These are phyloP conservation scores for Psilocybe cyanescens DNA, from an alignment of 768 basidiomycete genomes.

Conservation along the genomic window DNA sequence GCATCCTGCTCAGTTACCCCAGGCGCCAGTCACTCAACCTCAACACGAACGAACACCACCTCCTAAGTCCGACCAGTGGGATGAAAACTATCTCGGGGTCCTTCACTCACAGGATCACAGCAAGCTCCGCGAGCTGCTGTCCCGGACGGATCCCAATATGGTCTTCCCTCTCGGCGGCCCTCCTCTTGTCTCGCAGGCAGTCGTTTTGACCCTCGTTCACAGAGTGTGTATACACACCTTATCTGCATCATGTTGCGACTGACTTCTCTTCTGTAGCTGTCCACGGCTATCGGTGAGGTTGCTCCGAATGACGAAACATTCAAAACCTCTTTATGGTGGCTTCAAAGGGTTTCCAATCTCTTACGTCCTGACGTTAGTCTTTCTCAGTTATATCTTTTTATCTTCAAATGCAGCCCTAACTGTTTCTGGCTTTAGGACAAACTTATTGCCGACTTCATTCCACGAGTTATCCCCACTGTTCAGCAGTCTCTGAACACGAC, in stretches of 20 bases:
- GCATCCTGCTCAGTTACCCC: conserved; percentile 75
- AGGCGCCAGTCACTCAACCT: conserved; percentile 39
- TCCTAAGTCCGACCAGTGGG: conserved; percentile 77
- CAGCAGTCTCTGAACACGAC: conserved; percentile 77
- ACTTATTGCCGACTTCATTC: conserved; percentile 80
- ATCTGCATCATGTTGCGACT: conserved; percentile 3
- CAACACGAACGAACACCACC: conserved; percentile 56
- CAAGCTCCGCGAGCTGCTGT: conserved; percentile 75
- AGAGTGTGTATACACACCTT: conserved; percentile 53
- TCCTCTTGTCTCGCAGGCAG: conserved; percentile 79
- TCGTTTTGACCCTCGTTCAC: conserved; percentile 82
- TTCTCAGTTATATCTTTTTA: conserved; percentile 1
- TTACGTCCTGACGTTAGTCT: conserved; percentile 71
- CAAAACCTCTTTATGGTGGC: conserved; percentile 86
- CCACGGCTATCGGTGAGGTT: conserved; percentile 74
- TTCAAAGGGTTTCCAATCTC: conserved; percentile 72
- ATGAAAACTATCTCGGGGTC: conserved; percentile 79
- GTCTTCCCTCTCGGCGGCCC: conserved; percentile 78
- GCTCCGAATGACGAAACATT: conserved; percentile 80
- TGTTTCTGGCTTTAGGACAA: conserved; percentile 56
- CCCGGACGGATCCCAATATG: conserved; percentile 76
- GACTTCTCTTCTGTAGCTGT: conserved; percentile 51
- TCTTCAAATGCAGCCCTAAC: neutral
- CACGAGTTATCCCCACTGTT: conserved; percentile 80
- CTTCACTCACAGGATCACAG: conserved; percentile 74